Evolutionary conservation across 208 protist genomes (phyloP), one percentile per base, ranked within the genome.

Genomic region (Herpetomonas samuelpessoai): DNA sequence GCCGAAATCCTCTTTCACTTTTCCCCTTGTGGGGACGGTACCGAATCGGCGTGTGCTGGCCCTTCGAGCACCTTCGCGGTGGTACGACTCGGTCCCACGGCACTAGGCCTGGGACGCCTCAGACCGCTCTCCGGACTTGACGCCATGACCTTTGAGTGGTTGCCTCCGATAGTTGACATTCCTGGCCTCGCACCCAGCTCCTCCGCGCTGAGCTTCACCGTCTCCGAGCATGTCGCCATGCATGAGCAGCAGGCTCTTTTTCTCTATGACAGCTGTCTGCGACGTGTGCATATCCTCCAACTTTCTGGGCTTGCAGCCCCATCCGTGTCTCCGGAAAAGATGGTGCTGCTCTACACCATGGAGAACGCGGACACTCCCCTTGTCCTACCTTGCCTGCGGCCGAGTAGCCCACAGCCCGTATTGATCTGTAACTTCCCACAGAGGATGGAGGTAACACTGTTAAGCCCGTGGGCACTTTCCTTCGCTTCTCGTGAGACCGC

Each of bases 391-490:
- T 86, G 70, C 24, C 49, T 93, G 50, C 67, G 74, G 2, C 46
- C 59, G 1, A 51, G 29, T 2, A 79, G 76, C 39, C 67, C 83
- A 28, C 74, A 84, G 28, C 83, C 87, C 0, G 62, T 93, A 16
- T 72, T 83, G 22, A 67, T 93, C 19, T 86, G 77, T 68, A 81
- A 90, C 68, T 73, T 76, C 27, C 83, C 87, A 14, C 54, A 45
- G 10, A 57, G 70, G 2, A 81, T 87, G 59, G 62, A 69, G 18
- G 79, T 89, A 2, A 76, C 70, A 2, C 58, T 93, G 26, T 91
- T 86, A 46, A 68, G 81, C 54, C 59, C 81, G 16, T 58, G 67
- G 6, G 39, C 51, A 1, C 50, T 86, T n/a, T n/a, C n/a, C n/a
- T n/a, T n/a, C n/a, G n/a, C n/a, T n/a, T n/a, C n/a, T n/a, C n/a